phyloP scores from a whole-genome alignment of 1,284 basidiomycete genomes.

The Cutaneotrichosporon cutaneum region DNA sequence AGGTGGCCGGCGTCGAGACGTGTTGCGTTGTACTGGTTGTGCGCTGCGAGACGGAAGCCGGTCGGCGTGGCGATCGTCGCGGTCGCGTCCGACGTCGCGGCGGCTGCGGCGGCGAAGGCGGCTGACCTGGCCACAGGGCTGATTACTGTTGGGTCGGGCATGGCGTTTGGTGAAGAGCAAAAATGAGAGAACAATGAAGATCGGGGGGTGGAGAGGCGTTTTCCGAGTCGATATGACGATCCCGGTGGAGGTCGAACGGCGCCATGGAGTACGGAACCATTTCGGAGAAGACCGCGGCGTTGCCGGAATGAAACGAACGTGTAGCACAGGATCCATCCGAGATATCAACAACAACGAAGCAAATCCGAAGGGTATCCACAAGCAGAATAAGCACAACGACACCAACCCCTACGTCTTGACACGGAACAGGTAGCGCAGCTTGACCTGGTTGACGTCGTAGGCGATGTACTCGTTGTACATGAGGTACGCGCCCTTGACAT shows the following conservation, averaged over 20 bases:
- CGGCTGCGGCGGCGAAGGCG: neutral
- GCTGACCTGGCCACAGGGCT: neutral
- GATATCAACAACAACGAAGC: neutral
- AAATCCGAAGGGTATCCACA: neutral
- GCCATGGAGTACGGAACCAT: too few relatives aligned
- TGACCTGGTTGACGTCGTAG: slow-evolving; percentile 23
- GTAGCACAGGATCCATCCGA: too few relatives aligned
- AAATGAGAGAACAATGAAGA: too few relatives aligned
- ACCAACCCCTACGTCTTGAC: slow-evolving; percentile 8
- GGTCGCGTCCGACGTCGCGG: slow-evolving; percentile 4
- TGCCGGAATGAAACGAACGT: too few relatives aligned
- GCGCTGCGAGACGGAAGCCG: slow-evolving; percentile 60
- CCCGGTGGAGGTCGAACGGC: neutral
- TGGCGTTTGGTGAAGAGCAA: neutral
- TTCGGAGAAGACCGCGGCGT: too few relatives aligned
- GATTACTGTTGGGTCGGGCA: neutral
- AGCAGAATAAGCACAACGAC: neutral
- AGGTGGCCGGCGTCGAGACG: slow-evolving; percentile 65
- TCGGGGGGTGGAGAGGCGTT: neutral
- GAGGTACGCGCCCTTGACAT: slow-evolving; percentile 16
- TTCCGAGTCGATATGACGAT: neutral
- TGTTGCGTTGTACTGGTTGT: slow-evolving; percentile 69
- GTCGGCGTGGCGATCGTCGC: slow-evolving; percentile 15
- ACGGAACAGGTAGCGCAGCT: slow-evolving; percentile 28
- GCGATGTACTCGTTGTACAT: slow-evolving; percentile 29